Conservation (phyloP, 768 basidiomycete species). For the Cantharellus anzutake region DNA sequence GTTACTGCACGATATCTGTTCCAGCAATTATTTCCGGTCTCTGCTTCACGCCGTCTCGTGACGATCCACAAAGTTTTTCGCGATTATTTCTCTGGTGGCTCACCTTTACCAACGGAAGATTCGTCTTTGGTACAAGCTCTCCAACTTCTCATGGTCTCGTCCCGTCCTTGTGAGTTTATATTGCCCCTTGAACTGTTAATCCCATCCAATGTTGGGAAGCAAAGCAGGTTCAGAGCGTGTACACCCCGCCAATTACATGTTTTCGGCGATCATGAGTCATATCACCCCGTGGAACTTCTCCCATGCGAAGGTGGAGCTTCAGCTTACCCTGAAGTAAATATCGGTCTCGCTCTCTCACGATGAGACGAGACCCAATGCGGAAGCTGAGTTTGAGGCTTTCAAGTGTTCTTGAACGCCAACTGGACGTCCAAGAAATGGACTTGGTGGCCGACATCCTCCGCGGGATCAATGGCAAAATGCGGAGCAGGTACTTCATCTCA, state of each 20-base stretch:
- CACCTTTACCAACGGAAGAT: too few relatives aligned
- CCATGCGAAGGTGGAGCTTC: slow-evolving; percentile 62
- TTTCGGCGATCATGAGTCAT: slow-evolving; percentile 42
- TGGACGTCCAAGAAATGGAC: slow-evolving; percentile 61
- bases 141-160: too few relatives aligned
- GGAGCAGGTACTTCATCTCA: too few relatives aligned
- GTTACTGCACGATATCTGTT: slow-evolving; percentile 41
- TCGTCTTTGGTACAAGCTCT: too few relatives aligned
- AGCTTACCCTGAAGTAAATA: slow-evolving; percentile 54
- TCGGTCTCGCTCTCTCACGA: slow-evolving; percentile 47
- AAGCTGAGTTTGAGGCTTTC: slow-evolving; percentile 43
- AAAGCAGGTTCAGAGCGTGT: neutral
- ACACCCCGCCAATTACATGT: slow-evolving; percentile 16
- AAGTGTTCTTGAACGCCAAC: slow-evolving; percentile 54
- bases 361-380: slow-evolving; percentile 19
- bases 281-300: slow-evolving; percentile 73
- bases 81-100: neutral
- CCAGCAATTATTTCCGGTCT: slow-evolving; percentile 47
- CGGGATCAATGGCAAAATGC: slow-evolving; percentile 29
- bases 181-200: too few relatives aligned
- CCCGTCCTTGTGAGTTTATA: too few relatives aligned
- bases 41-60: slow-evolving; percentile 56
- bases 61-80: slow-evolving; percentile 14
- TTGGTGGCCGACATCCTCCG: slow-evolving; percentile 74
- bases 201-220: too few relatives aligned